Evolutionary conservation across 371 early-diverging fungal species (phyloP).

Genomic region (Actinomortierella wolfii): DNA sequence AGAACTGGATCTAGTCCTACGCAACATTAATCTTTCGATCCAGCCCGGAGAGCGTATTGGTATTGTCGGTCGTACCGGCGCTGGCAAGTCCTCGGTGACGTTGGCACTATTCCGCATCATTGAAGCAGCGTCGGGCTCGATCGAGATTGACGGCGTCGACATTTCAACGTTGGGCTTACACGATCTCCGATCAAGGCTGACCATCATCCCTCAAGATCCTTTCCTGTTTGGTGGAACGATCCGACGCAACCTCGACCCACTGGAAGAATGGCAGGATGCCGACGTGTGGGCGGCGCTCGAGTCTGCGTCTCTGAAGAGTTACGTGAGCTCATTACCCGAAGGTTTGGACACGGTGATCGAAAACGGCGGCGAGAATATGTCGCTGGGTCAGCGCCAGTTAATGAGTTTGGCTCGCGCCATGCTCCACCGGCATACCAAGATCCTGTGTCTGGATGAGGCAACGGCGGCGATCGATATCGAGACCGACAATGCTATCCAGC

Average conservation of each 20-base stretch:
- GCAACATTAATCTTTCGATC: conserved; percentile 55
- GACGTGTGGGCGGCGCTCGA: conserved; percentile 49
- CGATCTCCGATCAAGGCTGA: conserved; percentile 56
- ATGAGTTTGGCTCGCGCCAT: conserved; percentile 74
- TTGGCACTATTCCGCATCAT: conserved; percentile 64
- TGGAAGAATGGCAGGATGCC: conserved; percentile 44
- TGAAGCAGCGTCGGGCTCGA: conserved; percentile 50
- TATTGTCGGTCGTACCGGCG: conserved; percentile 87
- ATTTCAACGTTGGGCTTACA: conserved; percentile 52
- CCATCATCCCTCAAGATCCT: conserved; percentile 74
- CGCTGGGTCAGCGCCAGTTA: conserved; percentile 79
- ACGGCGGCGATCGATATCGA: conserved; percentile 65
- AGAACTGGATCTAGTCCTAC: conserved; percentile 64
- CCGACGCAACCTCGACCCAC: conserved; percentile 62
- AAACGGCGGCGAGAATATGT: conserved; percentile 68
- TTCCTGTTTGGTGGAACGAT: conserved; percentile 69
- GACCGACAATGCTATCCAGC: conserved; percentile 74
- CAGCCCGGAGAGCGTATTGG: conserved; percentile 76
- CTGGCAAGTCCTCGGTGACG: conserved; percentile 74
- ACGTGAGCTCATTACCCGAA: conserved; percentile 23
- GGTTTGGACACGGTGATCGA: conserved; percentile 17
- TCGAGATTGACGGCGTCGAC: conserved; percentile 60
- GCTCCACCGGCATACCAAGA: conserved; percentile 61
- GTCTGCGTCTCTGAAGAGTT: conserved; percentile 32
- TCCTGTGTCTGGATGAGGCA: conserved; percentile 77